Evolutionary conservation across 345 rosid genomes (phyloP).

Genomic region (Xanthoceras sorbifolium): DNA sequence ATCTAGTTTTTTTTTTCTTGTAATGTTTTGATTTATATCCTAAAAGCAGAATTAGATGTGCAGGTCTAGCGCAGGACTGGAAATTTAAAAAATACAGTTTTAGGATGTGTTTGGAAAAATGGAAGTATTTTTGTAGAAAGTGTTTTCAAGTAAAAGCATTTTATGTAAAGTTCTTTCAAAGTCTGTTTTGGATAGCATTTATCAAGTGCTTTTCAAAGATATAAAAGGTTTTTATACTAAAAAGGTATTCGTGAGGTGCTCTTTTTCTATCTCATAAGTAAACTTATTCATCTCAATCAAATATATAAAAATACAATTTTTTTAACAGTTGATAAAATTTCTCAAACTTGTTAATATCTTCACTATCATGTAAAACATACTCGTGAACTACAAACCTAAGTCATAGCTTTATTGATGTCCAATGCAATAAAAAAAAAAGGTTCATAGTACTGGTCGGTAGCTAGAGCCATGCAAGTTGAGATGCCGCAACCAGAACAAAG

Average conservation of each 20-base stretch:
- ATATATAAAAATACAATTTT: no score
- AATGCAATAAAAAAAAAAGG: not conserved
- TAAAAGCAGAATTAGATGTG: no score
- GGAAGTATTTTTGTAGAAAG: not conserved
- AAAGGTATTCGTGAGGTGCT: not conserved
- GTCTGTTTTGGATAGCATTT: not conserved
- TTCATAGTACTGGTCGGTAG: not conserved
- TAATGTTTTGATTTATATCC: no score
- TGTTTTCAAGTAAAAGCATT: not conserved
- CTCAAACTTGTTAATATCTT: not conserved
- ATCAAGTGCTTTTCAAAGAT: not conserved
- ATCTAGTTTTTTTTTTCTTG: no score
- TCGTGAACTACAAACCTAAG: not conserved
- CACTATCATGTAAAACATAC: not conserved
- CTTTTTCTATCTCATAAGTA: not conserved
- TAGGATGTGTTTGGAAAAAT: no score
- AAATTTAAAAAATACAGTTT: no score
- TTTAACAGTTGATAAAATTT: not conserved
- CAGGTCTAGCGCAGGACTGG: no score
- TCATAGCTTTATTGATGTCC: not conserved
- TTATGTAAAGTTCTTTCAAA: not conserved
- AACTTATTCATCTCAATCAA: no score
- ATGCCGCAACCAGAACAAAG: not conserved
- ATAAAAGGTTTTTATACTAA: no score
- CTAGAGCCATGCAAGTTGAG: slow-evolving; percentile 1